Conservation (phyloP, 2,329 filamentous ascomycete species). For the Talaromyces sp. region DNA sequence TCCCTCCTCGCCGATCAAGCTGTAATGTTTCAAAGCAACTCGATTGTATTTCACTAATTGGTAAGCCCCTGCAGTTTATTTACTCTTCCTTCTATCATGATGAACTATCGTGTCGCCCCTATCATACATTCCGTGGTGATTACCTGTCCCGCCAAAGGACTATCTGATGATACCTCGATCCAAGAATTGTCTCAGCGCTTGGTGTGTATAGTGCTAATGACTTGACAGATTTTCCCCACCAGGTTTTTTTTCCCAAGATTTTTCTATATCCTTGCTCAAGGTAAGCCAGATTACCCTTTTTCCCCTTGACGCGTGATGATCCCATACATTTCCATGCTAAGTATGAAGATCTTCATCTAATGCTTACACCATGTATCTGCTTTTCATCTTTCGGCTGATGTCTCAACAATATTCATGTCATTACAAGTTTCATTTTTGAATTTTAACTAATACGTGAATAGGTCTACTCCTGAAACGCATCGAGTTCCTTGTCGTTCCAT, state of each 20-base stretch:
- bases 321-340: conserved; percentile 57
- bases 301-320: conserved; percentile 43
- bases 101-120: conserved; percentile 59
- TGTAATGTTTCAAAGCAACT: conserved; percentile 1
- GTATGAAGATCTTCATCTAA: conserved; percentile 48
- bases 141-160: conserved; percentile 60
- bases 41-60: background rate
- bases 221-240: background rate
- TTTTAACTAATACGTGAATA: background rate
- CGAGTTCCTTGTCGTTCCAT: conserved; percentile 41
- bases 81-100: conserved; percentile 35
- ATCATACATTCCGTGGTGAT: conserved; percentile 56
- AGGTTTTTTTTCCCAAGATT: background rate
- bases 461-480: conserved; percentile 35
- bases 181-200: background rate
- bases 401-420: conserved; percentile 16
- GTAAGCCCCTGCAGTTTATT: conserved; percentile 5
- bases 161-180: conserved; percentile 13
- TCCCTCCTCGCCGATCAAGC: conserved; percentile 11
- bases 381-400: conserved; percentile 63
- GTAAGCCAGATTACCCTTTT: conserved; percentile 19
- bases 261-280: background rate
- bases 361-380: conserved; percentile 44
- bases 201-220: background rate
- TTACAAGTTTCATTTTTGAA: background rate